Conservation (phyloP, 2,329 filamentous ascomycete genomes). For the Talaromyces sp. region DNA sequence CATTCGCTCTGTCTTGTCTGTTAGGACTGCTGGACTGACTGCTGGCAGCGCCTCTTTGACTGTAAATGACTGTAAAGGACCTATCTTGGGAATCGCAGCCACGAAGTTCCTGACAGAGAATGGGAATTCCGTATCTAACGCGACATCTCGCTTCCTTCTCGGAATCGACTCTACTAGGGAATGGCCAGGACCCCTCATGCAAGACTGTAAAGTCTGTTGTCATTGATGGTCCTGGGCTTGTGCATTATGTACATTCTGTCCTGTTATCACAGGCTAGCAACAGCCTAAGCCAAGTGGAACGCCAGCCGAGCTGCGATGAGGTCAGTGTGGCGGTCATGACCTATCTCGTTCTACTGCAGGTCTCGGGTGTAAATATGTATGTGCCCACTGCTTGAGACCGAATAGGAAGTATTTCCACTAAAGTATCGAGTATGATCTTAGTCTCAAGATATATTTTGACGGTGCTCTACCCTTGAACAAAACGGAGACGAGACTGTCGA, state of each 20-base stretch:
- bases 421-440: conserved; percentile 31
- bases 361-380: conserved; percentile 62
- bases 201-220: conserved; percentile 37
- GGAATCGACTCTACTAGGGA: conserved; percentile 25
- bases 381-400: conserved; percentile 22
- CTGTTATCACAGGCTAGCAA: conserved; percentile 44
- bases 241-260: conserved; percentile 66
- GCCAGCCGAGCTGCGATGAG: conserved; percentile 60
- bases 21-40: not conserved
- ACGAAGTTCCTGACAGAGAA: conserved; percentile 14
- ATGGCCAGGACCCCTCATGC: not conserved
- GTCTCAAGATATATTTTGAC: conserved; percentile 77
- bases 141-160: conserved; percentile 32
- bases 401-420: not conserved
- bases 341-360: conserved; percentile 62
- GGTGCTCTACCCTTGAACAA: conserved; percentile 72
- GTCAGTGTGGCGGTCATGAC: conserved; percentile 57
- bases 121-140: conserved; percentile 36
- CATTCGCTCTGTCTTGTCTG: not conserved
- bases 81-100: not conserved
- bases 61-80: not conserved
- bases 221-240: conserved; percentile 76
- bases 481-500: conserved; percentile 56
- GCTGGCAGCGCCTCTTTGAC: not conserved
- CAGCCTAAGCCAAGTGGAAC: conserved; percentile 48